Evolutionary conservation across 2,329 filamentous ascomycete species (phyloP), one percentile per base, ranked within the genome.

Genomic region (Aureobasidium pullulans): DNA sequence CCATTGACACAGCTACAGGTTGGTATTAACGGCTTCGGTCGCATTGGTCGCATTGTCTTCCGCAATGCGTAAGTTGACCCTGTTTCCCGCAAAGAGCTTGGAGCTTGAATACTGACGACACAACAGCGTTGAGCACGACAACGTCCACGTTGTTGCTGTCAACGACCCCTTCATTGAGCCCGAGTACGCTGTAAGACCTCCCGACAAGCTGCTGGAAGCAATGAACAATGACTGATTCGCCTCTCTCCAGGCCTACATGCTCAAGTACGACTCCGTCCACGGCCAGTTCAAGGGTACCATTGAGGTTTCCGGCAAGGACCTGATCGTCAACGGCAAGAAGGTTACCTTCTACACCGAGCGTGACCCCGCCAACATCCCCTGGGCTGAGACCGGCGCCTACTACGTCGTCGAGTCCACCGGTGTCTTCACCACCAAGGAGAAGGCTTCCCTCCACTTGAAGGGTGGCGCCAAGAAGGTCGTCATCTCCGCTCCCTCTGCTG

Each of bases 131-230:
- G 88, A 95, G 85, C 88, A 93, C 81, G 79, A 83, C 71, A 88
- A 95, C 62, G 89, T 97, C 75, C 84, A 96, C 72, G 83, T 99
- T 72, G 90, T 96, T 72, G 93, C 94, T 71, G 90, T 96, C 81
- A 97, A 99, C 84, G 94, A 97, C 78, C 94, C 94, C 71, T 97
- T 99, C 88, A 97, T 99, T 81, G 92, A 96, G 81, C 85, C 89
- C 72, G 81, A 92, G 78, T 97, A 97, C 81, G 94, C 94, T 78
- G 93, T 96, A 86, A 83, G 91, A 88, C 42, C 37, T 63, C 46
- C 32, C 23, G 16, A 13, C 11, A 37, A 4, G 11, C 32, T 9
- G 3, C 11, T 23, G 23, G 8, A 32, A 23, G 23, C 46, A 39
- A 13, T 6, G 9, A 19, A 60, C 46, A 52, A 16, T 15, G 23